Evolutionary conservation across 352 stramenopile species (phyloP).

Genomic region (Pseudoperonospora humuli): DNA sequence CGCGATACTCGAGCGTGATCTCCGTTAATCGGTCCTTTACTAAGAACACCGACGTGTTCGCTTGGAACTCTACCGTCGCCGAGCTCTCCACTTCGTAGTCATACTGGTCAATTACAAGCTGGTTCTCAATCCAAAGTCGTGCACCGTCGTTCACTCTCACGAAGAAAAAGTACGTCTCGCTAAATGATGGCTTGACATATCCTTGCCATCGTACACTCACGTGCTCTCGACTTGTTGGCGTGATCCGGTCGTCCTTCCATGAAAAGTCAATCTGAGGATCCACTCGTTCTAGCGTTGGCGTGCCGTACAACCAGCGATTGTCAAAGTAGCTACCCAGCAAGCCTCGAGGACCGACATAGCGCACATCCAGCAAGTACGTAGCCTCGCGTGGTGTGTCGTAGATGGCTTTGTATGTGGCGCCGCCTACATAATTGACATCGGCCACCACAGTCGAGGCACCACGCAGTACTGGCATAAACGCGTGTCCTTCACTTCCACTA

Average conservation of each 20-base stretch:
- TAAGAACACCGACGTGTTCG: constrained; percentile 41
- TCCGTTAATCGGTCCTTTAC: constrained; percentile 70
- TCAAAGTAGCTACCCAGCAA: constrained; percentile 92
- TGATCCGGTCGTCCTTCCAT: constrained; percentile 86
- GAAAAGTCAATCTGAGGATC: constrained; percentile 88
- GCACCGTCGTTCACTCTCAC: constrained; percentile 85
- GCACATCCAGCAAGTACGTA: constrained; percentile 82
- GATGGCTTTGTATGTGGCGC: constrained; percentile 80
- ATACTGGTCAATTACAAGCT: constrained; percentile 45
- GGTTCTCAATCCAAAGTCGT: constrained; percentile 71
- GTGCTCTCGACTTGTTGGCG: constrained; percentile 88
- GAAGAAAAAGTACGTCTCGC: constrained; percentile 85
- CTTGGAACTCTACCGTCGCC: constrained; percentile 20
- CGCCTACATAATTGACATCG: constrained; percentile 47
- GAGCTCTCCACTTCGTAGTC: constrained; percentile 35
- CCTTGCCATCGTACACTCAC: constrained; percentile 92
- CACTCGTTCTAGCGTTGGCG: constrained; percentile 74
- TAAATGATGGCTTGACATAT: constrained; percentile 87
- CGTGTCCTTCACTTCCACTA: constrained; percentile 48
- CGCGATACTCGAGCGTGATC: constrained; percentile 91
- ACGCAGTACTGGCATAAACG: constrained; percentile 57
- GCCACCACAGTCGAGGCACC: constrained; percentile 46
- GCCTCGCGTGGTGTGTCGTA: constrained; percentile 86
- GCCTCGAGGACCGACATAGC: constrained; percentile 64
- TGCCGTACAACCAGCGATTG: constrained; percentile 91